Conservation (phyloP, 2,329 filamentous ascomycete genomes). For the Phialophora tarda region DNA sequence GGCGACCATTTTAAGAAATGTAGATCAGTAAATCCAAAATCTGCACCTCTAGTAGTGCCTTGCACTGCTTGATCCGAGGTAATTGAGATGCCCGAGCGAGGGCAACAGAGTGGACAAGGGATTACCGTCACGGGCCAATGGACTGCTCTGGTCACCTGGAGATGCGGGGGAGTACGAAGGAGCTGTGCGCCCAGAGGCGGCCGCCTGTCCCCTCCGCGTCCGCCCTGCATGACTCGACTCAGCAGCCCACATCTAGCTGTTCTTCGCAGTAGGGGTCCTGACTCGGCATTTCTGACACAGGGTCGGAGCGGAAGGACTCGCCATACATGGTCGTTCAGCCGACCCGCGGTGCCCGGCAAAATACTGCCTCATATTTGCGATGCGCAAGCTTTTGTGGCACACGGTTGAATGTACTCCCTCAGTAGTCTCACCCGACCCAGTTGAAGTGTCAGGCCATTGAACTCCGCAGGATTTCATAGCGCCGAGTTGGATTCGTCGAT, state of each 20-base stretch:
- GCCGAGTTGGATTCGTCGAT: not conserved
- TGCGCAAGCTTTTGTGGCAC: not conserved
- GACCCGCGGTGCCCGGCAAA: not conserved
- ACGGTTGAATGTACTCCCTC: not conserved
- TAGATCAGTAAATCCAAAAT: not conserved
- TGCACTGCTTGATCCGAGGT: conserved; percentile 9
- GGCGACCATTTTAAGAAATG: conserved; percentile 4
- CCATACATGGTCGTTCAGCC: not conserved
- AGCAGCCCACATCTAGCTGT: not conserved
- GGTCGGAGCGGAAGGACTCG: not conserved
- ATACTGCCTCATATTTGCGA: not conserved
- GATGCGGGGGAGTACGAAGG: conserved; percentile 16
- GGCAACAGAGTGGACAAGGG: not conserved
- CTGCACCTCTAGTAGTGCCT: conserved; percentile 9
- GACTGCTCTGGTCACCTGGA: conserved; percentile 1
- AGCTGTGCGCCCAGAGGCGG: not conserved
- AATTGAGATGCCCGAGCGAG: not conserved
- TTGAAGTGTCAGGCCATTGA: not conserved
- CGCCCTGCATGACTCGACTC: conserved; percentile 1
- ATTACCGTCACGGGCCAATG: not conserved
- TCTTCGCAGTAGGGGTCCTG: not conserved
- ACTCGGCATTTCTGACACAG: not conserved
- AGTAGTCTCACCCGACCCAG: not conserved
- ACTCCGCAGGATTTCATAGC: not conserved
- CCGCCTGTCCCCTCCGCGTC: not conserved